Percentiles rank a stretch among this genome's conserved stretches.
phyloP scores from a whole-genome alignment of 352 stramenopile genomes.

The Thalassiosira allenii region DNA sequence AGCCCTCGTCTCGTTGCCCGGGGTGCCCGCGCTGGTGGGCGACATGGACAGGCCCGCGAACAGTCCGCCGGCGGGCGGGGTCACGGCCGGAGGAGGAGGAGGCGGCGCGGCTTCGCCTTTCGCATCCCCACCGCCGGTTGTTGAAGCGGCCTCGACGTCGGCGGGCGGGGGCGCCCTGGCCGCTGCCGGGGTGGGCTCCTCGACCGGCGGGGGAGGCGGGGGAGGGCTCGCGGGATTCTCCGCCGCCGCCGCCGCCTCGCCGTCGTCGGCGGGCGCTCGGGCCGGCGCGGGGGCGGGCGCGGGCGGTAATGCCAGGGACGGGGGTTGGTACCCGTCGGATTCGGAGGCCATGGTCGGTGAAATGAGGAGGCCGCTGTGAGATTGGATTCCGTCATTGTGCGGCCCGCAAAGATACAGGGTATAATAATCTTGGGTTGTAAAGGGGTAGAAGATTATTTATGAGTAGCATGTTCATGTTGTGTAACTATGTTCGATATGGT shows the following conservation, averaged over 20 bases:
- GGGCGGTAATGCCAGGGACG: background rate
- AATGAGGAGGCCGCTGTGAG: background rate
- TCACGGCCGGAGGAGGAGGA: background rate
- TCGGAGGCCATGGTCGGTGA: background rate
- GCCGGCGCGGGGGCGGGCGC: background rate
- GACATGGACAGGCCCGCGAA: conserved; percentile 35
- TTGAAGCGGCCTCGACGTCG: too few relatives aligned
- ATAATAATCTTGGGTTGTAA: too few relatives aligned
- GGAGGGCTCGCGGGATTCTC: too few relatives aligned
- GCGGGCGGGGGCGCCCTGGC: background rate
- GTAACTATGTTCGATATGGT: too few relatives aligned
- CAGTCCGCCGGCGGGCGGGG: background rate
- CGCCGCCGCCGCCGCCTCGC: background rate
- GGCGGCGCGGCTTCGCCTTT: background rate
- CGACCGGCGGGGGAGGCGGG: background rate
- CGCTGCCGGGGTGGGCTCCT: background rate
- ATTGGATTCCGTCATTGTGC: too few relatives aligned
- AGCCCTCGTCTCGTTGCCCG: background rate
- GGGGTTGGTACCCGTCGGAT: background rate
- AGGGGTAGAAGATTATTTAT: too few relatives aligned
- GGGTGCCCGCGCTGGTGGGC: background rate
- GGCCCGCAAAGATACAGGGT: too few relatives aligned
- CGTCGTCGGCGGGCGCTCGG: background rate
- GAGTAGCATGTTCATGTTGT: too few relatives aligned
- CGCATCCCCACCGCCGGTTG: background rate